A percentile compares a stretch with the other conserved stretches of the same genome.
Evolutionary conservation across 129 eudicot species (phyloP).

Genomic region (Flaveria ramosissima): DNA sequence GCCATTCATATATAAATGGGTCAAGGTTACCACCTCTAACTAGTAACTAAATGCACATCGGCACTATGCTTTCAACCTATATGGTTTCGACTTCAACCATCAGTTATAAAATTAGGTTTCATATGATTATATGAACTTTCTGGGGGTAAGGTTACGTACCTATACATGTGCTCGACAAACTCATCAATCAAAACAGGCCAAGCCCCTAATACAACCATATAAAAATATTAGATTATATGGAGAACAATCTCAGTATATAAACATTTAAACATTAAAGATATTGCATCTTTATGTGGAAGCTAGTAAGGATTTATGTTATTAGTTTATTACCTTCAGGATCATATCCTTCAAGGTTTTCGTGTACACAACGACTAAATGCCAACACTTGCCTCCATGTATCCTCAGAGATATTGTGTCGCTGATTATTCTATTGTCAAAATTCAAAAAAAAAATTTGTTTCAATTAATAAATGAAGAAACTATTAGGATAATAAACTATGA

Average conservation of each 20-base stretch:
- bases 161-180: conserved; percentile 91
- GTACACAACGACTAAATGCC: conserved; percentile 82
- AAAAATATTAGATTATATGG: conserved; percentile 16
- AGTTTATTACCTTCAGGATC: conserved; percentile 74
- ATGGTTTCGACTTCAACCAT: no score
- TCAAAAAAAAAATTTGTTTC: conserved; percentile 20
- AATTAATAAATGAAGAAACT: not conserved
- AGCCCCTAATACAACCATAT: conserved; percentile 52
- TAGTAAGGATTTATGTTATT: conserved; percentile 13
- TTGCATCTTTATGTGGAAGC: not conserved
- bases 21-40: not conserved
- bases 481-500: not conserved
- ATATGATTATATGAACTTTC: not conserved
- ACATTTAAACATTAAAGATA: conserved; percentile 13
- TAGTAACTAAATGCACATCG: not conserved
- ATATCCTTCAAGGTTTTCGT: conserved; percentile 88
- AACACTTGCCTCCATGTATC: conserved; percentile 93
- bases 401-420: conserved; percentile 87
- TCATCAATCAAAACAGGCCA: conserved; percentile 93
- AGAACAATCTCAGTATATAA: not conserved
- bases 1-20: not conserved
- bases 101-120: not conserved
- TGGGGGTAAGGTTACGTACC: conserved; percentile 42
- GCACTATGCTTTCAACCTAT: no score
- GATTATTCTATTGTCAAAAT: conserved; percentile 54